Conservation (phyloP, 192 early-diverging fungal genomes). For the Backusella circina region DNA sequence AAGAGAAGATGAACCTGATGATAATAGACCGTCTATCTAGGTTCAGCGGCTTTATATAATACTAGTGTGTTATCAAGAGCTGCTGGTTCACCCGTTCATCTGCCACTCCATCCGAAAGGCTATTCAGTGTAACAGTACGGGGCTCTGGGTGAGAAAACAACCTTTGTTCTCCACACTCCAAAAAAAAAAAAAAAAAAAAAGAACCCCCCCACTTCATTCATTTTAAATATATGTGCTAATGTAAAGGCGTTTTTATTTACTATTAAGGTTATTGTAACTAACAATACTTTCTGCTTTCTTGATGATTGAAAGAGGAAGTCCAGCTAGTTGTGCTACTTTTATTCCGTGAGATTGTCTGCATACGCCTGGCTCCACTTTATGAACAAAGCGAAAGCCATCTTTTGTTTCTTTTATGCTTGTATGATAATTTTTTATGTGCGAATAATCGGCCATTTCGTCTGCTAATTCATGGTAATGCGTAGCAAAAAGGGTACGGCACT, state of each 20-base stretch:
- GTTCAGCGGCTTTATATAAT: background rate
- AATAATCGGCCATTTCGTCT: slow-evolving; percentile 18
- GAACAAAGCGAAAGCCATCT: slow-evolving; percentile 21
- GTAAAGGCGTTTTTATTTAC: background rate
- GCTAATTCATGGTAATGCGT: slow-evolving; percentile 80
- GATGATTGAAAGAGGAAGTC: background rate
- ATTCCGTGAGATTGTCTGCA: slow-evolving; percentile 28
- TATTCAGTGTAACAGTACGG: background rate
- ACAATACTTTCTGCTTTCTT: background rate
- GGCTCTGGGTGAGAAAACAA: background rate
- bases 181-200: background rate
- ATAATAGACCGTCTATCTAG: background rate
- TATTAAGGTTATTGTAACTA: background rate
- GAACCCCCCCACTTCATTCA: background rate
- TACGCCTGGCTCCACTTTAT: slow-evolving; percentile 20
- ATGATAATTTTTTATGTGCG: slow-evolving; percentile 8
- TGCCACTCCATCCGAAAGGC: background rate
- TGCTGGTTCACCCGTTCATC: slow-evolving; percentile 1
- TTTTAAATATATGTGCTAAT: background rate
- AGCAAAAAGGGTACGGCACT: slow-evolving; percentile 72
- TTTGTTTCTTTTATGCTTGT: slow-evolving; percentile 18
- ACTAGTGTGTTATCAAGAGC: background rate
- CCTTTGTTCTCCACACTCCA: too few species aligned
- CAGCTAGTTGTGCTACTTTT: slow-evolving; percentile 29
- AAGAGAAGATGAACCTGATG: background rate